Conservation (phyloP, 257 asterid genomes). For the Coffea canephora region DNA sequence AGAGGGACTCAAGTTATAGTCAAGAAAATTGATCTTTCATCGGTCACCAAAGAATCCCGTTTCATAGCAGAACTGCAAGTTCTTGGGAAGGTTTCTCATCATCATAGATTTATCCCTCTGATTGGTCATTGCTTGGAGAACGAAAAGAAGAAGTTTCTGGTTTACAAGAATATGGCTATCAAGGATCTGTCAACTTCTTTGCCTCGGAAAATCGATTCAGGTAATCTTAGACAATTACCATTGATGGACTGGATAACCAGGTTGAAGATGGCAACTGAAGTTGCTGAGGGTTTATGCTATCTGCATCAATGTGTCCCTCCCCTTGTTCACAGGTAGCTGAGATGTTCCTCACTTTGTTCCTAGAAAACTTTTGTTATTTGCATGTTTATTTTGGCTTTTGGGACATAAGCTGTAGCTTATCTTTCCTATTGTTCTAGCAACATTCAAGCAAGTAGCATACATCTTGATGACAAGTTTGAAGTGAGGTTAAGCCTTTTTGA, state of each 20-base stretch:
- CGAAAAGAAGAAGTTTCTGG: not conserved
- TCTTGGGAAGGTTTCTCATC: not conserved
- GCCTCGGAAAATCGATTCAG: not conserved
- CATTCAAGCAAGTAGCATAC: slow-evolving; percentile 17
- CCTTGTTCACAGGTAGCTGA: no score
- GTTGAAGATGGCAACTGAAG: no score
- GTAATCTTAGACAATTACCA: no score
- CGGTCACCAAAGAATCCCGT: slow-evolving; percentile 40
- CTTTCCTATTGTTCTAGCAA: not conserved
- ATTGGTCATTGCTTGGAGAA: slow-evolving; percentile 2
- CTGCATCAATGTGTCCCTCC: no score
- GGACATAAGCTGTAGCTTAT: no score
- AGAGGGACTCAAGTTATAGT: slow-evolving; percentile 51
- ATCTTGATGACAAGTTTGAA: not conserved
- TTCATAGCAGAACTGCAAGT: slow-evolving; percentile 38
- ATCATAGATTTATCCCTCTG: not conserved
- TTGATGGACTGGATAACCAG: no score
- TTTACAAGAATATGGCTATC: not conserved
- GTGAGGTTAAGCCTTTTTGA: slow-evolving; percentile 6
- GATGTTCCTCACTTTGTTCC: no score
- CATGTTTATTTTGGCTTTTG: no score
- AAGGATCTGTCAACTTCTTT: not conserved
- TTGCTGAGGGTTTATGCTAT: no score
- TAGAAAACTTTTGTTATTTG: no score
- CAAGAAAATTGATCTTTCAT: slow-evolving; percentile 47